Base-by-base conservation (phyloP, 805 yeast genomes). In the Suhomyces prunicola region DNA sequence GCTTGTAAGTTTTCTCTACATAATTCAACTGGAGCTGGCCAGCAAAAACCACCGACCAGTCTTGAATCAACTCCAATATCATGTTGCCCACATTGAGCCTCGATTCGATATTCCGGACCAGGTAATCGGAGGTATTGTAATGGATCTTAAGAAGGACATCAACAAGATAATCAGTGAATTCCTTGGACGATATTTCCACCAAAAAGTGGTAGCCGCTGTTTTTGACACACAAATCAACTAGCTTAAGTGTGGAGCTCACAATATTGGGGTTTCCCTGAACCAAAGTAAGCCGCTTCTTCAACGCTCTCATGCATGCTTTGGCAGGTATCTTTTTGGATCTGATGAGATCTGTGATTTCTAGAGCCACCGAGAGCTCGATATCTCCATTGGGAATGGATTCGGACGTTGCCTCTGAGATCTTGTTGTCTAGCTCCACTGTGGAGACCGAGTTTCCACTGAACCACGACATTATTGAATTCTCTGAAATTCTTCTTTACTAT, bases 381-480 rank as follows among this genome's bases (percentile, higher is more conserved):
- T 92, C 97, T 2, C 97, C 97, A 63, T 87, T 84, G 5, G 97
- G 97, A 46, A 92, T 87, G n/a, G 88, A 75, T 67, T 90, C 96
- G 39, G 92, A 86, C 0, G 97, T 90, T 15, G 97, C 96, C 57
- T 80, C 82, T 51, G 79, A 82, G 39, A 92, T 83, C 59, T 86
- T 82, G 47, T 74, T 77, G 59, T 87, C 94, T 40, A 88, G 64
- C 36, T 72, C 76, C 3, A 70, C 66, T 4, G 69, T 63, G 13
- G 72, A 64, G 36, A 61, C 70, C 6, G 71, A 56, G 10, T 66
- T 63, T 17, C 70, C 69, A 49, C 77, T 68, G 60, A 81, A 81
- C 86, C 86, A 82, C 31, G 85, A 72, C 86, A 81, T 81, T 4
- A 2, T 36, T 26, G 41, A 15, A 15, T 36, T 35, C 19, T 6